These are phyloP conservation scores for Pontederia crassipes DNA, from an alignment of 176 grass and related monocot genomes.

Conservation along the genomic window DNA sequence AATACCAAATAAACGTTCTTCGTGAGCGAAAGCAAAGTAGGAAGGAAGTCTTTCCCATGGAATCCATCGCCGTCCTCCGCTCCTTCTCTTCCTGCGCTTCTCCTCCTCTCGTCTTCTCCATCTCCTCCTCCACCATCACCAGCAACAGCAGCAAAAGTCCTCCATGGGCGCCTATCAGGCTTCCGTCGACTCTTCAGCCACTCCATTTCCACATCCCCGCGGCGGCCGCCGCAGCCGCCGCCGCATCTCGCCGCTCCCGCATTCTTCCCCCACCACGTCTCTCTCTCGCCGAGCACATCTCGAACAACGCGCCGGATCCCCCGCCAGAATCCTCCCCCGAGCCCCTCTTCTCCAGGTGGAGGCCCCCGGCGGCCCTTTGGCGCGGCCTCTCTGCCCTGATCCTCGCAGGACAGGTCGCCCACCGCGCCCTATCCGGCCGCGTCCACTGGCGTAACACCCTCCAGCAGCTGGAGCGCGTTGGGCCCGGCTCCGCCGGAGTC, in stretches of 20 bases:
- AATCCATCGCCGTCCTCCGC: too few relatives aligned
- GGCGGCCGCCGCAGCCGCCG: background rate
- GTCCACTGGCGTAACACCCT: conserved; percentile 90
- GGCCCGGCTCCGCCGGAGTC: conserved; percentile 73
- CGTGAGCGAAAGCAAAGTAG: too few relatives aligned
- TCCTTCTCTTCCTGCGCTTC: too few relatives aligned
- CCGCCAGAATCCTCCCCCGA: background rate
- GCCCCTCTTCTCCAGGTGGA: conserved; percentile 34
- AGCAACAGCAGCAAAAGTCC: too few relatives aligned
- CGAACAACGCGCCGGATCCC: conserved; percentile 26
- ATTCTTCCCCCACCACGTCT: conserved; percentile 18
- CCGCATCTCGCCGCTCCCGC: conserved; percentile 11
- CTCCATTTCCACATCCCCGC: background rate
- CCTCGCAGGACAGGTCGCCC: conserved; percentile 73
- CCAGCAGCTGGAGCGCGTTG: conserved; percentile 71
- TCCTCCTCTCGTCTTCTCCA: too few relatives aligned
- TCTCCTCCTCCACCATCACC: too few relatives aligned
- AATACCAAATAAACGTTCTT: too few relatives aligned
- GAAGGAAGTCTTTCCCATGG: too few relatives aligned
- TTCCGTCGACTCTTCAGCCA: background rate
- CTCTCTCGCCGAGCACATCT: conserved; percentile 13
- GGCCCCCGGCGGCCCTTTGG: conserved; percentile 70
- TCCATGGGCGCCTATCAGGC: too few relatives aligned
- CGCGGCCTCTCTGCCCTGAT: conserved; percentile 78
- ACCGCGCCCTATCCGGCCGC: conserved; percentile 52